Evolutionary conservation across 2,329 filamentous ascomycete genomes (phyloP), one percentile per base, ranked within the genome.

Genomic region (Gyromitra esculenta): DNA sequence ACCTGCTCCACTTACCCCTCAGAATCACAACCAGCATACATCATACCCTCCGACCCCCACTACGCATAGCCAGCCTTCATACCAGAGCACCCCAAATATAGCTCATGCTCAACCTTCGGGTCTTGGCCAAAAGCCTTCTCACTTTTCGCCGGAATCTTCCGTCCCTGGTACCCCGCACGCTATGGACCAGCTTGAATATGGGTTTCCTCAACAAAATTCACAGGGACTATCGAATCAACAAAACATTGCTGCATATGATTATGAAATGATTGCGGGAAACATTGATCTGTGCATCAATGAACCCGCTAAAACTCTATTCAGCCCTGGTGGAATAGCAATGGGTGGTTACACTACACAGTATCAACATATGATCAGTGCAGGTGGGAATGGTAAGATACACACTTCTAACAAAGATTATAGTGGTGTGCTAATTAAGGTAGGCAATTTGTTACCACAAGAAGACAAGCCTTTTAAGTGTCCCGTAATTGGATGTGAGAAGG

Each of bases 381-480:
- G 52, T 54, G 68, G 59, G 15, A 76, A 66, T 66, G 60, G 65
- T 69, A 37, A 60, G 71, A 60, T 21, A 65, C 66, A 82, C 50
- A 81, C 84, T 80, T 82, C 84, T 54, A 84, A 78, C n/a, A 74
- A 50, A 74, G 71, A 41, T 67, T 68, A 50, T 76, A 65, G 7
- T 13, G 25, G 35, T 39, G 37, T 75, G 21, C 72, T 75, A 64
- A 75, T 35, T 69, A 45, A 71, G 75, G 39, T 60, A 52, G 69
- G 57, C 21, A 73, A 75, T 6, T 41, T 78, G 82, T 87, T 88
- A 75, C 91, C 91, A 15, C 95, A 98, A 83, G 95, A 99, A 83
- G 93, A 96, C 81, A 99, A 98, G 85, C 96, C 96, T 0, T 99
- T 97, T 87, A 92, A 94, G 83, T 99, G 96, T 82, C 96, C 96